phyloP scores from a whole-genome alignment of 192 early-diverging fungal species.

The Diversispora eburnea region DNA sequence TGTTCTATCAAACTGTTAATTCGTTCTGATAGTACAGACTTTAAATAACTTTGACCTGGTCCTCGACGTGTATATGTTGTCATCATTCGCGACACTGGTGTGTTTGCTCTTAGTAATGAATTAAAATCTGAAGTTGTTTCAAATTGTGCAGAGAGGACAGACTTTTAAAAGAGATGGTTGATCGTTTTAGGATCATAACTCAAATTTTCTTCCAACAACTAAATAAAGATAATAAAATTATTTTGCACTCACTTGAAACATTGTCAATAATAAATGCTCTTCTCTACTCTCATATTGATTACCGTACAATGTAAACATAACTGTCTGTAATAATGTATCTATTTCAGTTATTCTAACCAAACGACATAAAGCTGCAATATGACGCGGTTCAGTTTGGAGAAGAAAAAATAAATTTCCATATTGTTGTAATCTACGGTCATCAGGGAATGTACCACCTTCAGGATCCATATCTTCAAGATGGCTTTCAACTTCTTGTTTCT shows the following conservation, averaged over 20 bases:
- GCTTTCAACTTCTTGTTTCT: slow-evolving; percentile 74
- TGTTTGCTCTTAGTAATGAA: slow-evolving; percentile 88
- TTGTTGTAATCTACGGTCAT: slow-evolving; percentile 76
- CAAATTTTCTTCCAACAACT: too few relatives aligned
- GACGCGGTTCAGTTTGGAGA: slow-evolving; percentile 85
- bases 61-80: slow-evolving; percentile 94
- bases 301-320: slow-evolving; percentile 96
- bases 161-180: slow-evolving; percentile 36
- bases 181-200: too few relatives aligned
- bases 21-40: slow-evolving; percentile 74
- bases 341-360: slow-evolving; percentile 85
- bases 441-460: slow-evolving; percentile 55
- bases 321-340: slow-evolving; percentile 88
- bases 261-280: slow-evolving; percentile 90
- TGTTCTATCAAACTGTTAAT: slow-evolving; percentile 79
- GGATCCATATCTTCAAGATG: slow-evolving; percentile 64
- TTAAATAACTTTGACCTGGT: slow-evolving; percentile 90
- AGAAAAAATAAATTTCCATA: slow-evolving; percentile 94
- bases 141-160: slow-evolving; percentile 89
- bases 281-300: slow-evolving; percentile 96
- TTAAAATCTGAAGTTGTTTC: slow-evolving; percentile 87
- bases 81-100: slow-evolving; percentile 97
- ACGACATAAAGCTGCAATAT: slow-evolving; percentile 83
- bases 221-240: too few relatives aligned
- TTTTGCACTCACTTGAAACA: slow-evolving; percentile 80